phyloP scores from a whole-genome alignment of 2,329 filamentous ascomycete genomes.

The Dothistroma pini region DNA sequence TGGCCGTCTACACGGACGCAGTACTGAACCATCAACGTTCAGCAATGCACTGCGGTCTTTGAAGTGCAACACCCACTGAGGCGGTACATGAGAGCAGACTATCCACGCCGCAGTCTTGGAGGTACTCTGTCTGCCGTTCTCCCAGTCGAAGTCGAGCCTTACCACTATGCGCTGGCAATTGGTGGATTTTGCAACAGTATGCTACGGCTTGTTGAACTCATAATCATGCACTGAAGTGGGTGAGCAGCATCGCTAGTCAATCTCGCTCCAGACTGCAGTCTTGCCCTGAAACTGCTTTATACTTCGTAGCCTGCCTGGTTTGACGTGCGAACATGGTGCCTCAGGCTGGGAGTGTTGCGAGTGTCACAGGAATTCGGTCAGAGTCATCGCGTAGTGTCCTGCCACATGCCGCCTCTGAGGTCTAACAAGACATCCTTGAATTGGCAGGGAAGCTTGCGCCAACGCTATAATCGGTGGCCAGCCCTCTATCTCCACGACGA shows the following conservation, averaged over 20 bases:
- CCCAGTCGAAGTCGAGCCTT: neutral
- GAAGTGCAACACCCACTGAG: neutral
- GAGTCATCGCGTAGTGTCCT: neutral
- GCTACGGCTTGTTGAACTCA: neutral
- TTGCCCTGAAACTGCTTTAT: neutral
- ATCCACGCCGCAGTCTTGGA: neutral
- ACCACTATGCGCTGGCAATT: neutral
- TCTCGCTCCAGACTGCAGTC: neutral
- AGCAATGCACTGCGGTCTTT: neutral
- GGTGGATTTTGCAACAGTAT: neutral
- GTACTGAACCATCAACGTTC: neutral
- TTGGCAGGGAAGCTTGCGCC: neutral
- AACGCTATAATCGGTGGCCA: neutral
- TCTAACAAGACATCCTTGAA: neutral
- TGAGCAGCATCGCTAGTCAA: neutral
- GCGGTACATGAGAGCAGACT: neutral
- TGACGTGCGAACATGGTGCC: neutral
- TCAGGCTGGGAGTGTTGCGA: neutral
- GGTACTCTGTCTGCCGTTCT: neutral
- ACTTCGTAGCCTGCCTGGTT: neutral
- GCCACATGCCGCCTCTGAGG: neutral
- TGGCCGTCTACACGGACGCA: neutral
- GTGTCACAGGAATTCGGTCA: neutral
- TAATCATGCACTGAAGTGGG: neutral
- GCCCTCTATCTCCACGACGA: neutral